Evolutionary conservation across 169 alveolate genomes (phyloP).

Genomic region (Eimeria praecox): DNA sequence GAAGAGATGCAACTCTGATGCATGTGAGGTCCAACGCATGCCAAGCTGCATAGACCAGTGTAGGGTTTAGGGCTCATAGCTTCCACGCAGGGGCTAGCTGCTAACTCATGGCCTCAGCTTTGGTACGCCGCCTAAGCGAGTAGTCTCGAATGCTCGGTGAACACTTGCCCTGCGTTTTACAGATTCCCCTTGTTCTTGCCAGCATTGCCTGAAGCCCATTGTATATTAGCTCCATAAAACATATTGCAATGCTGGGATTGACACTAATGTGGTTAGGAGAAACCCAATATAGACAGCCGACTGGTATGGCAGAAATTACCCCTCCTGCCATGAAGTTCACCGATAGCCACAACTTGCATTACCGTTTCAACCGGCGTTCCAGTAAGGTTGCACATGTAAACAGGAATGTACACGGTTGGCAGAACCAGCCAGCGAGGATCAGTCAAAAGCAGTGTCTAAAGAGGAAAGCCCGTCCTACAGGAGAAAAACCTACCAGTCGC

Average conservation of each 20-base stretch:
- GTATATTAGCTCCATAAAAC: neutral
- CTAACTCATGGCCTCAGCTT: too few species aligned
- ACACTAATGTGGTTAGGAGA: neutral
- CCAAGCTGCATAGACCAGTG: neutral
- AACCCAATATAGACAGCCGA: neutral
- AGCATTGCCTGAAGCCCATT: neutral
- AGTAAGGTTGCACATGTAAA: neutral
- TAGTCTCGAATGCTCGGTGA: neutral
- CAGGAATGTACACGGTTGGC: neutral
- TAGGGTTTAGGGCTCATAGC: too few species aligned
- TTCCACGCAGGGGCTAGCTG: too few species aligned
- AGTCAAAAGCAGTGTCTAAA: neutral
- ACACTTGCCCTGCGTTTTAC: neutral
- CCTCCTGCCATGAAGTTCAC: neutral
- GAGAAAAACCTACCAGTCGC: neutral
- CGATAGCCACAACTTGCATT: neutral
- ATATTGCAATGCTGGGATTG: neutral
- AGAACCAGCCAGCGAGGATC: neutral
- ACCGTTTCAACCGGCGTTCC: neutral
- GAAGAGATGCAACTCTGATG: neutral
- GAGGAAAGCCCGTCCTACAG: neutral
- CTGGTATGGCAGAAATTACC: neutral
- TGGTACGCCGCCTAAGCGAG: too few species aligned
- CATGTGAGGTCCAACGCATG: neutral
- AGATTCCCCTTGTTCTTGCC: neutral